Evolutionary conservation across 148 eudicot genomes (phyloP).

Genomic region (Heliamphora exappendiculata): DNA sequence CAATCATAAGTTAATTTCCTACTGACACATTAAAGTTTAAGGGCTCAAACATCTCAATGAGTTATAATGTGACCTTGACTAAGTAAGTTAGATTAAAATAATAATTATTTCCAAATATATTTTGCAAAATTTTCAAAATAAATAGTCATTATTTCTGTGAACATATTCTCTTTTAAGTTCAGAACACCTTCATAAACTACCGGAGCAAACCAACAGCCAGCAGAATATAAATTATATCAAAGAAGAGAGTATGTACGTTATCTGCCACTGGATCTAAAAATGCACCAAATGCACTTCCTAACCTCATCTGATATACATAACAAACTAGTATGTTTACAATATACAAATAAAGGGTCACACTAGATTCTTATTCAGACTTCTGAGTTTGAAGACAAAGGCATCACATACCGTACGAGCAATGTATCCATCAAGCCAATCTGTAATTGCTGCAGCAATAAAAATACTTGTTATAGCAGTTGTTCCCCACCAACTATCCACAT

Average conservation of each 20-base stretch:
- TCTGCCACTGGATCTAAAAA: conserved; percentile 99
- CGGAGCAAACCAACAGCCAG: not conserved
- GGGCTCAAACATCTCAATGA: too few relatives aligned
- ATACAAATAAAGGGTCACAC: not conserved
- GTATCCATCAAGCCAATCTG: conserved; percentile 99
- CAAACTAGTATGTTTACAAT: not conserved
- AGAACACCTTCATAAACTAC: conserved; percentile 5
- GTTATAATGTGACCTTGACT: too few relatives aligned
- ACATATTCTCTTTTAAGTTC: too few relatives aligned
- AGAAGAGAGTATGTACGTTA: conserved; percentile 44
- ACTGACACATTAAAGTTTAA: too few relatives aligned
- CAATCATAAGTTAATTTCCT: too few relatives aligned
- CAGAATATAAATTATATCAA: not conserved
- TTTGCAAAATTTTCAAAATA: too few relatives aligned
- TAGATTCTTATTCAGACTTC: not conserved
- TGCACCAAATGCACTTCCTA: conserved; percentile 89
- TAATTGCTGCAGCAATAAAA: conserved; percentile 81
- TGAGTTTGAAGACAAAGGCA: conserved; percentile 1
- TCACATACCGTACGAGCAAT: conserved; percentile 80
- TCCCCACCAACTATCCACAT: conserved; percentile 76
- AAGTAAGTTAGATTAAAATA: too few relatives aligned
- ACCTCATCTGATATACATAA: conserved; percentile 59
- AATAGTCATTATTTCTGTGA: too few relatives aligned
- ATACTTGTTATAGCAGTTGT: conserved; percentile 70
- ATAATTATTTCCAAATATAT: too few relatives aligned